Evolutionary conservation across 306 rosid species (phyloP).

Genomic region (Sindora glabra): DNA sequence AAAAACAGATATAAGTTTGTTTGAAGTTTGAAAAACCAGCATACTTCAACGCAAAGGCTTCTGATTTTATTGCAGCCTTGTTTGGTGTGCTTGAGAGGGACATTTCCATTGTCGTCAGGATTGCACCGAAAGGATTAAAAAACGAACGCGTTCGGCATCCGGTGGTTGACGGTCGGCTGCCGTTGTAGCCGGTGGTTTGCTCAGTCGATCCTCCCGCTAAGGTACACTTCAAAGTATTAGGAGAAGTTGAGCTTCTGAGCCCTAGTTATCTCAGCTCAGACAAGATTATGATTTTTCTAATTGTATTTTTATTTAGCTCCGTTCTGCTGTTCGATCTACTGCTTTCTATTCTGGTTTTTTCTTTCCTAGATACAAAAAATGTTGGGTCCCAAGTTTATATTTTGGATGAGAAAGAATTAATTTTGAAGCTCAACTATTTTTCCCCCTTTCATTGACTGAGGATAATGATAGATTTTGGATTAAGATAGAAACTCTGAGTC

Average conservation of each 20-base stretch:
- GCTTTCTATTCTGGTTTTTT: background rate
- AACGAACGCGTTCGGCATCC: no score
- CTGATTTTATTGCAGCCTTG: background rate
- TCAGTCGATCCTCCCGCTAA: background rate
- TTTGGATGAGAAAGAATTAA: no score
- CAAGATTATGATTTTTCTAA: background rate
- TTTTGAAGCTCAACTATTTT: no score
- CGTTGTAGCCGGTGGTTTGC: slow-evolving; percentile 19
- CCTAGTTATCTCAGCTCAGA: slow-evolving; percentile 6
- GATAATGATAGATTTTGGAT: no score
- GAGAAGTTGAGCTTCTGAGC: background rate
- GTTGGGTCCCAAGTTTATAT: no score
- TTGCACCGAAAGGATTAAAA: no score
- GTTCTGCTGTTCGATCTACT: background rate
- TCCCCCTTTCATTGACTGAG: no score
- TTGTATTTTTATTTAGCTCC: background rate
- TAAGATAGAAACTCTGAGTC: background rate
- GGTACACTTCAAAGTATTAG: background rate
- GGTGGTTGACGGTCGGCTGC: background rate
- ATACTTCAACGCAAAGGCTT: background rate
- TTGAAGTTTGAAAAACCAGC: background rate
- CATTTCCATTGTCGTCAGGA: background rate
- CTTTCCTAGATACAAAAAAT: no score
- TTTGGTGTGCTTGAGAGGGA: background rate
- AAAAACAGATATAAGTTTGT: background rate